Evolutionary conservation across 306 rosid genomes (phyloP), one percentile per base, ranked within the genome.

Genomic region (Neltuma alba): DNA sequence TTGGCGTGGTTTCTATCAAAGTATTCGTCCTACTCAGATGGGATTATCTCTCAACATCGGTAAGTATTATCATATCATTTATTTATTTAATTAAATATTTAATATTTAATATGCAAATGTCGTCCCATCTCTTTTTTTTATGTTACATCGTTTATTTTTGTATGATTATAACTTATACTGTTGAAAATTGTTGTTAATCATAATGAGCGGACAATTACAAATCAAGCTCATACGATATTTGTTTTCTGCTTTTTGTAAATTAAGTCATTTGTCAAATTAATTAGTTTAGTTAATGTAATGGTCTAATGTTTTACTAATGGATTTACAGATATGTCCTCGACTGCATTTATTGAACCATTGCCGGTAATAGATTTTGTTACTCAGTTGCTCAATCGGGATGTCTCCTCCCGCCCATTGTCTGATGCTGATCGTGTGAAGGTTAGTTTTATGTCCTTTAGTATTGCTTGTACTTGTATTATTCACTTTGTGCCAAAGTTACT

Each of bases 1-100:
- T 40, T 96, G 99, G 99, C 93, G 99, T 3, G 99, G 99, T 2
- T 96, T 96, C 76, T 96, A 96, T 80, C 99, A 96, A 69, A 96
- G 99, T 76, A 96, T 96, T 58, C 97, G 99, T 6, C 99, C 99
- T 25, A 96, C 99, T 9, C 99, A 96, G 82, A 96, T 96, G 98
- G 98, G 99, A 2, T 76, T 96, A n/a, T 93, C 99, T 10, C 86
- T 96, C 9, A 96, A 93, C 60, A 96, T 96, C 72, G 99, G 99
- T 96, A 68, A 1, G 64, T 12, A 5, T 11, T 16, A 2, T 40
- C 20, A 9, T 72, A 3, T 13, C 41, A 5, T 34, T 69, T 54
- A 21, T 54, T 52, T 16, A n/a, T n/a, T n/a, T n/a, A n/a, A n/a
- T n/a, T n/a, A 52, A n/a, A 7, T 52, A 50, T 16, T 8, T 50